phyloP scores from a whole-genome alignment of 1,139 yeast genomes.

The Saccharomycopsis hybrid region DNA sequence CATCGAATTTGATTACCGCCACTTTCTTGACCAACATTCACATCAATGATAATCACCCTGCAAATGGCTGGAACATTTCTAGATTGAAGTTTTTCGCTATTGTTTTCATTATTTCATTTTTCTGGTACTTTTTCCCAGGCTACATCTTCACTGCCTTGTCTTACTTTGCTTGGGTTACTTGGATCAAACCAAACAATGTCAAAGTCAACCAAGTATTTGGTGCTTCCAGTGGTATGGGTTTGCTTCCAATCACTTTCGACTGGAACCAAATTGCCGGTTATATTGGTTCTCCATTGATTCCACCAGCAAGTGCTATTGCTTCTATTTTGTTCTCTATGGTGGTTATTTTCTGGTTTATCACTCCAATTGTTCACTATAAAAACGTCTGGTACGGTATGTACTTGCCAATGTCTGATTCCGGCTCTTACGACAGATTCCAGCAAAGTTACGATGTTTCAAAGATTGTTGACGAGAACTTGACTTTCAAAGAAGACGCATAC shows the following conservation, averaged over 20 bases:
- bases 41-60: constrained; percentile 50
- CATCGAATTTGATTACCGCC: constrained; percentile 37
- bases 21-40: constrained; percentile 55
- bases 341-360: constrained; percentile 37
- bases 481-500: constrained; percentile 45
- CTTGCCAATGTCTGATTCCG: constrained; percentile 41
- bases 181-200: constrained; percentile 51
- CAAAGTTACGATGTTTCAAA: constrained; percentile 36
- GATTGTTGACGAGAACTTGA: constrained; percentile 38
- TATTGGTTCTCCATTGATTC: constrained; percentile 58
- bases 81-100: constrained; percentile 41
- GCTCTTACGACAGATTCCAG: constrained; percentile 40
- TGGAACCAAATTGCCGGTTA: constrained; percentile 46
- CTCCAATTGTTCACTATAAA: constrained; percentile 42
- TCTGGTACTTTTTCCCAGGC: constrained; percentile 54
- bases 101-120: constrained; percentile 34
- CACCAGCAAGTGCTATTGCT: constrained; percentile 53
- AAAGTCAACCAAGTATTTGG: constrained; percentile 59
- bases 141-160: constrained; percentile 47
- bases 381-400: constrained; percentile 47
- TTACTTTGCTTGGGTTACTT: constrained; percentile 44
- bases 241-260: constrained; percentile 51
- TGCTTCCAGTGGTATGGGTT: constrained; percentile 53
- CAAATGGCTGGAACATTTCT: constrained; percentile 48
- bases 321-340: constrained; percentile 44